Evolutionary conservation across 2,329 filamentous ascomycete species (phyloP), one percentile per base, ranked within the genome.

Genomic region (Fusarium mexicanum): DNA sequence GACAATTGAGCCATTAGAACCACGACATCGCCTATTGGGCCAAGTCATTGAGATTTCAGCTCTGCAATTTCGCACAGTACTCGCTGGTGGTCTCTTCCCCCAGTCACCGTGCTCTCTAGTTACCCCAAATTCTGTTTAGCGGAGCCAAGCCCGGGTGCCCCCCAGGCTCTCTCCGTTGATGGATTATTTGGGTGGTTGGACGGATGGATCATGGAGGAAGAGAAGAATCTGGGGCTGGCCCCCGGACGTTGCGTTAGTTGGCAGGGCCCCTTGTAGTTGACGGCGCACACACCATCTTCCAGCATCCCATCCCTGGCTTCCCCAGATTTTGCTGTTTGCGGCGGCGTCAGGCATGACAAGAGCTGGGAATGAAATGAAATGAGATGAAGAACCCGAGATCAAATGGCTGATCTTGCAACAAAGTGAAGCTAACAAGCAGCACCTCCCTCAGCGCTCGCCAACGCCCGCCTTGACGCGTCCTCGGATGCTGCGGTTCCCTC

Each of bases 271-370:
- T 77, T 72, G 72, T 71, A 62, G 61, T 74, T 74, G 75, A 76
- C 64, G 74, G 78, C 59, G 77, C 76, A 77, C 79, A 76, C 77
- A 79, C 80, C 77, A 79, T 71, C 78, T 74, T 77, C 68, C 64
- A 71, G 53, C 69, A 72, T 61, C 61, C 61, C 67, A 79, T 78
- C 79, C 80, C 78, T 80, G 80, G 50, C 73, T 81, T 80, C 80
- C 80, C 80, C 80, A 75, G 80, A 81, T 80, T 81, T 74, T 78
- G 47, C 60, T 72, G 67, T 60, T 65, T 69, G 72, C 57, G 72
- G 68, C 60, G 57, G 59, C 61, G 64, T 51, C 57, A 48, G 31
- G 44, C 64, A 61, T 71, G 72, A 69, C 55, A 68, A 41, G 67
- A 74, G 54, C 46, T 72, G 48, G 67, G 71, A 54, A 61, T 70